These are phyloP conservation scores for Truncatella angustata DNA, from an alignment of 2,329 filamentous ascomycete genomes.

Conservation along the genomic window DNA sequence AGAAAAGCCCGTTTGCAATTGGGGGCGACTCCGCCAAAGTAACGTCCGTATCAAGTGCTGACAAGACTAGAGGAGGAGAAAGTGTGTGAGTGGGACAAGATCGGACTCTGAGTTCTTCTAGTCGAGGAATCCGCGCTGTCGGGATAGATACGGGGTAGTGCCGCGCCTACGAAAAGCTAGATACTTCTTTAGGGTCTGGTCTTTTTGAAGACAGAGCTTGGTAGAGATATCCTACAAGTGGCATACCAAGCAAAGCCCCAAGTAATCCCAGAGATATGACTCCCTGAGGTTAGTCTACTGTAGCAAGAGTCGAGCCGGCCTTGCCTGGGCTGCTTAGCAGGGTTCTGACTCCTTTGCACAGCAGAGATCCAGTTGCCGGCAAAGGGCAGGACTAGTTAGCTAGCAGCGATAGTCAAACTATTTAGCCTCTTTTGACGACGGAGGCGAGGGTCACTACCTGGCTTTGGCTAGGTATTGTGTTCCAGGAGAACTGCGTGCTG, in stretches of 20 bases:
- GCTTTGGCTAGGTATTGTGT: no score
- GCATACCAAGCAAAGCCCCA: background rate
- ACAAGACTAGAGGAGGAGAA: background rate
- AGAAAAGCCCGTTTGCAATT: background rate
- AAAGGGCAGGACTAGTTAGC: background rate
- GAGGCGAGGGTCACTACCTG: background rate
- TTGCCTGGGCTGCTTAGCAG: no score
- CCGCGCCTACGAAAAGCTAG: background rate
- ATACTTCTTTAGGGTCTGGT: background rate
- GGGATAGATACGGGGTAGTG: constrained; percentile 3
- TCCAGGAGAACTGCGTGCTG: no score
- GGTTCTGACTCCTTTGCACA: no score
- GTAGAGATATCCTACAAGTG: no score
- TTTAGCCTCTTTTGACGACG: background rate
- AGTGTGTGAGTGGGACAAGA: constrained; percentile 1
- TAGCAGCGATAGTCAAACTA: background rate
- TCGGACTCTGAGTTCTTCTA: background rate
- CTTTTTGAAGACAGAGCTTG: no score
- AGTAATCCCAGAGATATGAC: no score
- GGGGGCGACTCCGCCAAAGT: background rate
- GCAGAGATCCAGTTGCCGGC: background rate
- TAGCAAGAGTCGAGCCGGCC: no score
- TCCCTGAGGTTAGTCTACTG: no score
- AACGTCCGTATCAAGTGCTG: no score
- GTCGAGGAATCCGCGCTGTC: background rate